These are phyloP conservation scores for Chrysanthemum lavandulifolium DNA, from an alignment of 129 eudicot genomes.

Conservation along the genomic window DNA sequence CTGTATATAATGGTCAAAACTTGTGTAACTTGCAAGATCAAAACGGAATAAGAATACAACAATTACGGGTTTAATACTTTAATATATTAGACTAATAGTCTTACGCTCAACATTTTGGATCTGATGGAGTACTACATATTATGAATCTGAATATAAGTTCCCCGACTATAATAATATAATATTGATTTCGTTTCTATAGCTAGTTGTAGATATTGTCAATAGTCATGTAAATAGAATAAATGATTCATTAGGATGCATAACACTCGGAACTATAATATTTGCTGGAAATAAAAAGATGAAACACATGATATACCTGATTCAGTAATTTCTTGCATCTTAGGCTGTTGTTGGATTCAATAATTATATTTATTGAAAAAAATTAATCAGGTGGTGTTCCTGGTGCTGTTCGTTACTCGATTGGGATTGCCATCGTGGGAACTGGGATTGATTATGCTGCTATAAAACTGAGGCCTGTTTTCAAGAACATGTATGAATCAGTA, in stretches of 20 bases:
- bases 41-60: conserved; percentile 1
- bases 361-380: too few relatives aligned
- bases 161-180: background rate
- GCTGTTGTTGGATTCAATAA: too few relatives aligned
- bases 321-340: too few relatives aligned
- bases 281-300: conserved; percentile 1
- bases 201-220: background rate
- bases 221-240: background rate
- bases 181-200: background rate
- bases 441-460: conserved; percentile 65
- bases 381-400: conserved; percentile 66
- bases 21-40: background rate
- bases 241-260: background rate
- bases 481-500: conserved; percentile 23
- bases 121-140: background rate
- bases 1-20: background rate
- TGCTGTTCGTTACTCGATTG: conserved; percentile 70
- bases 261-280: background rate
- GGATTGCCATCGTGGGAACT: conserved; percentile 82
- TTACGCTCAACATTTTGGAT: background rate
- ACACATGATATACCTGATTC: background rate
- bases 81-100: background rate
- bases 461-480: conserved; percentile 45
- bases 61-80: background rate
- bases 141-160: background rate